phyloP scores from a whole-genome alignment of 1,284 basidiomycete genomes.

The Lignosus rhinocerotis region DNA sequence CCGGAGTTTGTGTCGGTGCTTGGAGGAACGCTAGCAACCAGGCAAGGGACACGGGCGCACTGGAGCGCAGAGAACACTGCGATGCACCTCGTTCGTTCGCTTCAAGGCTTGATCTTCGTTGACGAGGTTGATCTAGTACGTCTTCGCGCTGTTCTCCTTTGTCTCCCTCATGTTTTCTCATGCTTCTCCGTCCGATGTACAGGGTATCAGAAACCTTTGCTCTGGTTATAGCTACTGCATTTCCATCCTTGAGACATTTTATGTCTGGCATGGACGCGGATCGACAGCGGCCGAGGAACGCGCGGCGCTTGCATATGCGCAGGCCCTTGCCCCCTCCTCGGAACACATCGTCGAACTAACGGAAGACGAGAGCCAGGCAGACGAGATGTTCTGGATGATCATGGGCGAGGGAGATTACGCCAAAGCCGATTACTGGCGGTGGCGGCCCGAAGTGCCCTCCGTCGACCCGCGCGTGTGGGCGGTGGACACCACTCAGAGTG shows the following conservation, averaged over 20 bases:
- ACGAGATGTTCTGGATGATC: slow-evolving; percentile 84
- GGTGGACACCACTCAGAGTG: slow-evolving; percentile 42
- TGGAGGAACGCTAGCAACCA: slow-evolving; percentile 63
- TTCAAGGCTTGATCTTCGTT: slow-evolving; percentile 53
- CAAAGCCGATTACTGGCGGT: slow-evolving; percentile 77
- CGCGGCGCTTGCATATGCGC: slow-evolving; percentile 62
- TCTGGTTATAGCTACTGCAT: slow-evolving; percentile 80
- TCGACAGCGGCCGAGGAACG: slow-evolving; percentile 56
- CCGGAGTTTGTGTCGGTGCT: slow-evolving; percentile 58
- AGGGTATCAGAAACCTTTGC: slow-evolving; percentile 70
- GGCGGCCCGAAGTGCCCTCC: slow-evolving; percentile 47
- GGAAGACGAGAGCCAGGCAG: slow-evolving; percentile 62
- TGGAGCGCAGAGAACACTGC: slow-evolving; percentile 79
- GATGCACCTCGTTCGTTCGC: slow-evolving; percentile 69
- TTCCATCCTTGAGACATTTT: slow-evolving; percentile 65
- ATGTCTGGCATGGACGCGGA: slow-evolving; percentile 78
- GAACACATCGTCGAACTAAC: slow-evolving; percentile 50
- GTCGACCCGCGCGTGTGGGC: slow-evolving; percentile 53
- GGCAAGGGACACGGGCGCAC: slow-evolving; percentile 72
- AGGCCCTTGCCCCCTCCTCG: slow-evolving; percentile 42
- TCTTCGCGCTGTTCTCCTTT: slow-evolving; percentile 11
- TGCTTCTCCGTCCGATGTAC: slow-evolving; percentile 1
- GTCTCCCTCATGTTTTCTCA: not conserved
- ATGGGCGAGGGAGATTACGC: slow-evolving; percentile 73
- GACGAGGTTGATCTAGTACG: slow-evolving; percentile 75